Evolutionary conservation across 208 protist species (phyloP), one percentile per base, ranked within the genome.

Genomic region (Leishmania braziliensis): DNA sequence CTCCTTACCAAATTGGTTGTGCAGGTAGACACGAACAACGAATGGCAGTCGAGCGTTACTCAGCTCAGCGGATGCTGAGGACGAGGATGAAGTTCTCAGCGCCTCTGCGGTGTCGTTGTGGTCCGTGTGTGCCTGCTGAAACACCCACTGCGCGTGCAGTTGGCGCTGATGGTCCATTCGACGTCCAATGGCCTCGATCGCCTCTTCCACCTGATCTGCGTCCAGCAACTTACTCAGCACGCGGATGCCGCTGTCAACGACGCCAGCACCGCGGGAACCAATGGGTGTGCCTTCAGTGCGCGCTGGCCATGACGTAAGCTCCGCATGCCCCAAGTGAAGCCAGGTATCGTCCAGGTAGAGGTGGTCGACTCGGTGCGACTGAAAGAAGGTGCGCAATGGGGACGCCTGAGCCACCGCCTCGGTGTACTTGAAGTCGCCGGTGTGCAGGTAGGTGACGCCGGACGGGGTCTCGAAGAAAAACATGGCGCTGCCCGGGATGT

Each of bases 1-100:
- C 81, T 96, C 93, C 75, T 96, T 96, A 6, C 93, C 93, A 75
- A 96, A 96, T 58, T 95, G 88, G 75, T 96, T 96, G 83, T 96
- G 93, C 75, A 96, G 75, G 79, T 95, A 96, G 16, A 95, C 86
- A 5, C 91, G 91, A 48, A 96, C 70, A 5, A 89, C 82, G 68
- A 90, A 93, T n/a, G 90, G 86, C 48, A 86, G 78, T 29, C 80
- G 69, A 46, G 23, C 12, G 72, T n/a, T 48, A 71, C 69, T 63
- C 76, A 12, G n/a, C 54, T 74, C 70, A 16, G n/a, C 33, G 16
- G 50, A 51, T 39, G 36, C 43, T 5, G 33, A 14, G 1, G 65
- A 46, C 10, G 48, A 39, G 12, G 39, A 46, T 33, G 65, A 70
- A 5, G 39, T 20, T 26, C 16, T 9, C 68, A 50, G 43, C 46